Evolutionary conservation across 148 eudicot species (phyloP), one percentile per base, ranked within the genome.

Genomic region (Rhododendron simsii): DNA sequence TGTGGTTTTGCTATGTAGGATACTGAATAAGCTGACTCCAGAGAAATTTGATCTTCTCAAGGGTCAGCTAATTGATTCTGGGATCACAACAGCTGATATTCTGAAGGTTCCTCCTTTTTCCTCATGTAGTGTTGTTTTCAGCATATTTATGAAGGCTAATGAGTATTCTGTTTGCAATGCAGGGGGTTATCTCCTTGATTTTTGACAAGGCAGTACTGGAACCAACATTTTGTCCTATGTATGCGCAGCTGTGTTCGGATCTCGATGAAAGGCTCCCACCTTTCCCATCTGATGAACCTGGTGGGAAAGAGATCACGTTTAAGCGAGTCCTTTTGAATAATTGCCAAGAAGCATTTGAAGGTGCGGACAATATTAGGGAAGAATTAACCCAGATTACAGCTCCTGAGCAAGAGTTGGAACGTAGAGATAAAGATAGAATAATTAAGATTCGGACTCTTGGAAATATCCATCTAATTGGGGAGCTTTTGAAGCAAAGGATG

Each of bases 191-290:
- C 86, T 87, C 93, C 15, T 92, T 98, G 91, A 94, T 98, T 88
- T 98, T 97, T 91, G 99, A 95, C 92, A 97, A 97, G 89, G 99
- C 99, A 59, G 95, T 97, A 16, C 90, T 95, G 84, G 99, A 97
- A 88, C 99, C 99, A n/a, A 97, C 98, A 30, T 95, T 95, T 86
- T 96, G 99, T 87, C 98, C 93, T 44, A 97, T 97, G 98, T 97
- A 97, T 84, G 98, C 99, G 0, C 89, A 88, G 75, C 84, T 97
- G 84, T 97, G 99, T 87, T 95, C 98, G 13, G 93, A 97, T 90
- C 94, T 97, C 35, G 93, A 94, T 84, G 90, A 81, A 73, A 97
- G 92, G 83, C 96, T 97, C 74, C 95, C 95, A 53, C 89, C 93
- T 81, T 97, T 92, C 85, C 98, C 98, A 77, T 83, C 99, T 5